Conservation (phyloP, 129 eudicot species). For the sunflower (Helianthus annuus) region DNA sequence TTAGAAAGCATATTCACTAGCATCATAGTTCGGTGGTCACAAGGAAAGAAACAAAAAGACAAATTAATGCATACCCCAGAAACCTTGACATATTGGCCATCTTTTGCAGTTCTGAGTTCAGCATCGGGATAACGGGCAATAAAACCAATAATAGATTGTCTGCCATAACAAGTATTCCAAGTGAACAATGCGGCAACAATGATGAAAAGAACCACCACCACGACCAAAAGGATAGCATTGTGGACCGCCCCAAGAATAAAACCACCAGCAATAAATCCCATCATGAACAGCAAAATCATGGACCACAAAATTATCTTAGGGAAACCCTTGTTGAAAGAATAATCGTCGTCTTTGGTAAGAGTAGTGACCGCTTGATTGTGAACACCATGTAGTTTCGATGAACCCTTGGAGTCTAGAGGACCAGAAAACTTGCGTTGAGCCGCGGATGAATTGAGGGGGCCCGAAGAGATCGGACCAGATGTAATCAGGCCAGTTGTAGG, state of each 20-base stretch:
- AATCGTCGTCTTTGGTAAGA: conserved; percentile 54
- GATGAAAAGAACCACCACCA: conserved; percentile 50
- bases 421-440: conserved; percentile 77
- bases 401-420: conserved; percentile 59
- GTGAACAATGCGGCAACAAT: conserved; percentile 52
- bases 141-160: conserved; percentile 53
- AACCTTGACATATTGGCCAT: conserved; percentile 71
- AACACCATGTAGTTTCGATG: conserved; percentile 48
- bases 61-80: conserved; percentile 69
- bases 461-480: conserved; percentile 79
- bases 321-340: conserved; percentile 57
- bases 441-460: conserved; percentile 70
- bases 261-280: conserved; percentile 81
- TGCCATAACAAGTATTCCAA: conserved; percentile 67
- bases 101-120: conserved; percentile 66
- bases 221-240: conserved; percentile 56
- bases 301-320: conserved; percentile 59
- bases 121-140: conserved; percentile 61
- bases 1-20: too few relatives aligned
- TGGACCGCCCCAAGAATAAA: conserved; percentile 69
- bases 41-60: not conserved
- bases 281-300: conserved; percentile 55
- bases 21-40: too few relatives aligned
- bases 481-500: conserved; percentile 84
- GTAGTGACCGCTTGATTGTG: conserved; percentile 71